A percentile compares a stretch with the other conserved stretches of the same genome.
phyloP scores from a whole-genome alignment of 2,329 filamentous ascomycete genomes.

The Alternaria sp. region DNA sequence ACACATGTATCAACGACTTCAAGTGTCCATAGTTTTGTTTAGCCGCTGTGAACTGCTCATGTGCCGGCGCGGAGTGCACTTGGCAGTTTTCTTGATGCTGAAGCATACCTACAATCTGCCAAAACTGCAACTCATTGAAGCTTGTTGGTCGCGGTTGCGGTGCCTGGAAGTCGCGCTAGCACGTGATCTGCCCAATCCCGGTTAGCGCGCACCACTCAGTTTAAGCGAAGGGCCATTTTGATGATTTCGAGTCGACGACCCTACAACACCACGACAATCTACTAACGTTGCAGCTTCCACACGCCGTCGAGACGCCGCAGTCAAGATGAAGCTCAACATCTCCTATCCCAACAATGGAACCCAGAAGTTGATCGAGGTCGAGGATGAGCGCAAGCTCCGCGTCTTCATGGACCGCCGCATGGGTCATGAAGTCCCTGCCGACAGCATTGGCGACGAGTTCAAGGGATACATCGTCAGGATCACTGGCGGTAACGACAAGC shows the following conservation, averaged over 20 bases:
- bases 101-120: not conserved
- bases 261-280: slow-evolving; percentile 38
- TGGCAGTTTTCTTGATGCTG: not conserved
- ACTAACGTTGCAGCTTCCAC: slow-evolving; percentile 50
- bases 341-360: slow-evolving; percentile 98
- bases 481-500: slow-evolving; percentile 99
- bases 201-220: slow-evolving; percentile 19
- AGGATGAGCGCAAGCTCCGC: slow-evolving; percentile 99
- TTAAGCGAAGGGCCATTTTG: slow-evolving; percentile 14
- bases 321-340: slow-evolving; percentile 78
- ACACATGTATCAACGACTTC: not conserved
- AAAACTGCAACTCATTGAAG: not conserved
- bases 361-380: slow-evolving; percentile 98
- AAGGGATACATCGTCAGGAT: slow-evolving; percentile 99
- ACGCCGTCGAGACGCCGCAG: slow-evolving; percentile 46
- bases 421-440: slow-evolving; percentile 90
- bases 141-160: not conserved
- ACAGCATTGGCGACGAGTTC: slow-evolving; percentile 98
- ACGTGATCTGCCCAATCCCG: slow-evolving; percentile 19
- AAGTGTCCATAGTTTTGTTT: not conserved
- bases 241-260: slow-evolving; percentile 27
- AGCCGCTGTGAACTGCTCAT: not conserved
- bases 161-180: slow-evolving; percentile 14
- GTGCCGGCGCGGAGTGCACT: not conserved
- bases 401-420: slow-evolving; percentile 99